Evolutionary conservation across 805 yeast genomes (phyloP).

Genomic region (Maudiozyma turicensis): DNA sequence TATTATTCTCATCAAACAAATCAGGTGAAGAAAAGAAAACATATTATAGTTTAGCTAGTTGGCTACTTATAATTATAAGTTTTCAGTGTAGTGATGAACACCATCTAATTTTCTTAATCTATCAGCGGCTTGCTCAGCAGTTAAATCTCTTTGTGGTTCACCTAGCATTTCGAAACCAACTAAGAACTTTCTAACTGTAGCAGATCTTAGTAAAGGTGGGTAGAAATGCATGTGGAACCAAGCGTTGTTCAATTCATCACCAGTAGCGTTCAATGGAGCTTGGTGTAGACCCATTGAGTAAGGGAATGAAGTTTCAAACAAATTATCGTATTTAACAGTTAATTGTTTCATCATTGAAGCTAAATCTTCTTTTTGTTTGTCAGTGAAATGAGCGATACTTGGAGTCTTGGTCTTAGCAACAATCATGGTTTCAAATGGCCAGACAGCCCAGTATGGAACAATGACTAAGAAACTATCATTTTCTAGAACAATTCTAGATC

Average conservation of each 20-base stretch:
- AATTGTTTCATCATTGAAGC: conserved; percentile 43
- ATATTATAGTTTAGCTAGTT: conserved; percentile 3
- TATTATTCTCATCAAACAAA: not conserved
- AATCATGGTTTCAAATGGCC: conserved; percentile 71
- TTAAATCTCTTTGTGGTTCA: conserved; percentile 46
- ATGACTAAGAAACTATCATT: conserved; percentile 58
- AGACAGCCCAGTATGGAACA: conserved; percentile 74
- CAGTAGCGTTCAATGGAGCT: conserved; percentile 45
- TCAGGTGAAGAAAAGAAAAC: not conserved
- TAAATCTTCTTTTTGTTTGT: conserved; percentile 41
- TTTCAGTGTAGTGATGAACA: conserved; percentile 33
- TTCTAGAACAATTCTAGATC: conserved; percentile 43
- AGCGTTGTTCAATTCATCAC: conserved; percentile 36
- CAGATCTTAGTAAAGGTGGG: conserved; percentile 66
- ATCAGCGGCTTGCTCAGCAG: conserved; percentile 25
- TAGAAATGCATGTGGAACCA: conserved; percentile 71
- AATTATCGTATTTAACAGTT: conserved; percentile 60
- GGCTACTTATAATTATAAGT: conserved; percentile 28
- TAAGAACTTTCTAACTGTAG: conserved; percentile 64
- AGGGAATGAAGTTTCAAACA: conserved; percentile 61
- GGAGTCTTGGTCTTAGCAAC: conserved; percentile 46
- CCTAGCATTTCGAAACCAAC: conserved; percentile 66
- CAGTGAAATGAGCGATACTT: conserved; percentile 39
- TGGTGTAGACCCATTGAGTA: conserved; percentile 80
- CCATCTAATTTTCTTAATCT: conserved; percentile 38